A percentile compares a stretch with the other conserved stretches of the same genome.
These are phyloP conservation scores for Vanderwaltozyma verrucispora DNA, from an alignment of 805 yeast species.

Conservation along the genomic window DNA sequence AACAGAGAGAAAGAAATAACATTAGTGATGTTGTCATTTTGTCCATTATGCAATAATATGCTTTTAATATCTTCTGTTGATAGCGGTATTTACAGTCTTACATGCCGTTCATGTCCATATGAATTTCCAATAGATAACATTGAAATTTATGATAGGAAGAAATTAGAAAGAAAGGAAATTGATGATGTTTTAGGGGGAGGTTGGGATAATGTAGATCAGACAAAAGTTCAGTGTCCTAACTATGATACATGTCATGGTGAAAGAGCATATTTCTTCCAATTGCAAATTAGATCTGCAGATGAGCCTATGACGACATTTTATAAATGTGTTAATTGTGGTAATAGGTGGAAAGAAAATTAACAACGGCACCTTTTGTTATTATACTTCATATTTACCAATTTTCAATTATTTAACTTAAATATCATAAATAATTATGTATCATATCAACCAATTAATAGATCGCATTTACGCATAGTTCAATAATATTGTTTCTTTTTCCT, in stretches of 20 bases:
- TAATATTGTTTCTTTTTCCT: too few species aligned
- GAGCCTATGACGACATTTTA: constrained; percentile 99
- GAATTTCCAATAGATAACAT: constrained; percentile 81
- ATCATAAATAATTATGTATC: too few species aligned
- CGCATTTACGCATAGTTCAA: too few species aligned
- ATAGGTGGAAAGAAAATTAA: constrained; percentile 94
- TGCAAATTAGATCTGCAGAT: constrained; percentile 95
- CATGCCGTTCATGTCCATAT: constrained; percentile 93
- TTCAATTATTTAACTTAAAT: too few species aligned
- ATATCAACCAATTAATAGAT: too few species aligned
- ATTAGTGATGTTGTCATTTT: constrained; percentile 76
- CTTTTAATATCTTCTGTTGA: constrained; percentile 56
- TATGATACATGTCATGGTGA: constrained; percentile 73
- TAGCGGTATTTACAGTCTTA: constrained; percentile 52
- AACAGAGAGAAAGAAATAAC: too few species aligned
- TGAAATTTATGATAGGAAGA: constrained; percentile 76
- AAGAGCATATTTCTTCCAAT: constrained; percentile 92
- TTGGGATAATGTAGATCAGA: constrained; percentile 98
- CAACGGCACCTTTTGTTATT: neutral
- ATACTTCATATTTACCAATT: too few species aligned
- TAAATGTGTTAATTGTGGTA: constrained; percentile 85
- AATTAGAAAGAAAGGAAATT: constrained; percentile 75
- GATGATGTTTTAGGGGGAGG: constrained; percentile 98
- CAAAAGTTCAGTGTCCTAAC: constrained; percentile 80
- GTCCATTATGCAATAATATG: constrained; percentile 93